A percentile compares a stretch with the other conserved stretches of the same genome.
These are phyloP conservation scores for Bruguiera gymnorhiza DNA, from an alignment of 345 rosid species.

Conservation along the genomic window DNA sequence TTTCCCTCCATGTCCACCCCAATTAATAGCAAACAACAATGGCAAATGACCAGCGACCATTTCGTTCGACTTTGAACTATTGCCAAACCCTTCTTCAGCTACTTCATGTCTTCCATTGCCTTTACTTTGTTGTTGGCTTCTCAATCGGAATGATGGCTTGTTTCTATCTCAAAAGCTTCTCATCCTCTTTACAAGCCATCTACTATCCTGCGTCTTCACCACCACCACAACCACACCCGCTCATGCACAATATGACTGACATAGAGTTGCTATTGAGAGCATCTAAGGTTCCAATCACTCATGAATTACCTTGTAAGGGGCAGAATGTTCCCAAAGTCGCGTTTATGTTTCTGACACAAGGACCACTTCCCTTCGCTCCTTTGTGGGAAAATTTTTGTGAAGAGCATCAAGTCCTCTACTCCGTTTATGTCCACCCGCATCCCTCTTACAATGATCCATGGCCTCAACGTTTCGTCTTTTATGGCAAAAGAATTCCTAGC, in stretches of 20 bases:
- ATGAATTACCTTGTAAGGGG: background rate
- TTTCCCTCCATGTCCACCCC: no score
- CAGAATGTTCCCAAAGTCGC: constrained; percentile 9
- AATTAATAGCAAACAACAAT: constrained; percentile 11
- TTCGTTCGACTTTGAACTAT: constrained; percentile 24
- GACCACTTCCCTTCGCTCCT: constrained; percentile 17
- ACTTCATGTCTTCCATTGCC: constrained; percentile 12
- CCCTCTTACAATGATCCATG: no score
- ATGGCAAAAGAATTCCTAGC: no score
- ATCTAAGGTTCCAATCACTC: background rate
- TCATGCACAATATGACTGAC: constrained; percentile 24
- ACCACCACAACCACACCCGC: background rate
- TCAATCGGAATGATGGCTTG: constrained; percentile 38
- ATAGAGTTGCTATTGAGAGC: constrained; percentile 17
- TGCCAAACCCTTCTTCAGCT: constrained; percentile 7
- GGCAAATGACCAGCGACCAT: constrained; percentile 8
- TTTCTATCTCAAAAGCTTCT: constrained; percentile 31
- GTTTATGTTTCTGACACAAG: constrained; percentile 18
- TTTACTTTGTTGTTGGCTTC: constrained; percentile 35
- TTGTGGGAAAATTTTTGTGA: constrained; percentile 22
- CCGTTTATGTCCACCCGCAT: background rate
- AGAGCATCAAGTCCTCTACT: constrained; percentile 15
- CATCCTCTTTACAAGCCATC: constrained; percentile 4
- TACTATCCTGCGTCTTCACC: background rate
- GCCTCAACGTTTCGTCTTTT: no score